Conservation (phyloP, 768 basidiomycete genomes). For the Rubroboletus satanas region DNA sequence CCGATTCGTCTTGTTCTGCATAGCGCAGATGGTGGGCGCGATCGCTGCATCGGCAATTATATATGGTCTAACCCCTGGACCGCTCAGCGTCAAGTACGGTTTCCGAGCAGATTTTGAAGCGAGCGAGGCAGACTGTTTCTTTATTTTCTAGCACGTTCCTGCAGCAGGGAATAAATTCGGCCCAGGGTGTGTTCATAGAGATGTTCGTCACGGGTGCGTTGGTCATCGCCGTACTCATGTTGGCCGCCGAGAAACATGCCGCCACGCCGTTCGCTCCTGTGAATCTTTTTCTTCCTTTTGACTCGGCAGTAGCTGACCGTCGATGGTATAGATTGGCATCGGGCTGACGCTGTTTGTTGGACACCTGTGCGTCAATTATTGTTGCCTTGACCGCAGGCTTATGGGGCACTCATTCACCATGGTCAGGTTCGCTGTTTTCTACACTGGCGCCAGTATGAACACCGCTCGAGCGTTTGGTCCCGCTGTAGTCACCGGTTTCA, state of each 20-base stretch:
- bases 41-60: constrained; percentile 58
- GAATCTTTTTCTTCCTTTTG: neutral
- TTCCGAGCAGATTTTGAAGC: constrained; percentile 9
- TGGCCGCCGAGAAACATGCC: constrained; percentile 67
- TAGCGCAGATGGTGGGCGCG: constrained; percentile 60
- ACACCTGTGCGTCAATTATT: constrained; percentile 44
- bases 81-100: constrained; percentile 49
- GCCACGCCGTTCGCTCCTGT: constrained; percentile 69
- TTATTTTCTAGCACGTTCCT: constrained; percentile 43
- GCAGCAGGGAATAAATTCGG: constrained; percentile 42
- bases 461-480: constrained; percentile 69
- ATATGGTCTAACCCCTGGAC: constrained; percentile 50
- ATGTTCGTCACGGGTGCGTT: constrained; percentile 64
- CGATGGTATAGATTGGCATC: constrained; percentile 47
- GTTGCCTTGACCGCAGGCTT: neutral
- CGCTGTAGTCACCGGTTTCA: constrained; percentile 60
- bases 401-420: neutral
- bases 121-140: constrained; percentile 1
- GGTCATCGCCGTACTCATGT: constrained; percentile 64
- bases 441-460: constrained; percentile 67
- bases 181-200: constrained; percentile 67
- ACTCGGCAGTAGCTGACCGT: constrained; percentile 1
- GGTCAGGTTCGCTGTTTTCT: constrained; percentile 53
- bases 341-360: constrained; percentile 62
- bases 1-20: constrained; percentile 54